These are phyloP conservation scores for Astraeus odoratus DNA, from an alignment of 768 basidiomycete species.

Conservation along the genomic window DNA sequence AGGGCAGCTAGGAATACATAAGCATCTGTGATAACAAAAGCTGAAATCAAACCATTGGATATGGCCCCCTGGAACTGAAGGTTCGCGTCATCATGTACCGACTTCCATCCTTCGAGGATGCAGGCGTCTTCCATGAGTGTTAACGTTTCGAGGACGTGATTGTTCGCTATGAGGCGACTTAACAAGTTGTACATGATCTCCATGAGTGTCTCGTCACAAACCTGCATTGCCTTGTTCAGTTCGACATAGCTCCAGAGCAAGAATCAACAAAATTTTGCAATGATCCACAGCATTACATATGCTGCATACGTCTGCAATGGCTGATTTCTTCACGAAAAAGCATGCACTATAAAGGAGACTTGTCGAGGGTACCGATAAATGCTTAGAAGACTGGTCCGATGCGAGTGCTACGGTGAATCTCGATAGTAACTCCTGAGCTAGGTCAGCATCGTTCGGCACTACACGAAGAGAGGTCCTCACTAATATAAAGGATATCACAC, in stretches of 20 bases:
- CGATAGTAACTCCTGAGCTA: constrained; percentile 14
- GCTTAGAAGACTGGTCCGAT: constrained; percentile 5
- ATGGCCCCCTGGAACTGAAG: constrained; percentile 11
- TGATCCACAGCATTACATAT: constrained; percentile 24
- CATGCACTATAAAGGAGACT: constrained; percentile 16
- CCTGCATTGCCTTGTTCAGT: constrained; percentile 14
- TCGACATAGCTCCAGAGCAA: constrained; percentile 18
- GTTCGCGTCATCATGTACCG: constrained; percentile 7
- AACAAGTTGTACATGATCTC: background rate
- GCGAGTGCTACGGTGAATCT: constrained; percentile 19
- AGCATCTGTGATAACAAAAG: background rate
- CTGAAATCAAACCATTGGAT: constrained; percentile 13
- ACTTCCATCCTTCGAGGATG: constrained; percentile 17
- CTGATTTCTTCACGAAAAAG: constrained; percentile 16
- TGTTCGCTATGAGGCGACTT: constrained; percentile 11
- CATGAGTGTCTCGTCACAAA: constrained; percentile 7
- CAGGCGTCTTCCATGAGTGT: constrained; percentile 7
- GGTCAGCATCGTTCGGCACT: constrained; percentile 3
- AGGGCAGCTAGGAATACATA: constrained; percentile 11
- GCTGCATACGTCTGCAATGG: constrained; percentile 16
- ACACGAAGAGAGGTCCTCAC: constrained; percentile 12
- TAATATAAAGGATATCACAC: constrained; percentile 20
- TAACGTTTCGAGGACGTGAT: constrained; percentile 15
- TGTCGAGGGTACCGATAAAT: constrained; percentile 13
- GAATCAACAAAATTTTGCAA: constrained; percentile 22